Percentiles rank a stretch among this genome's conserved stretches.
These are phyloP conservation scores for Malus domestica DNA, from an alignment of 306 rosid genomes.

Conservation along the genomic window DNA sequence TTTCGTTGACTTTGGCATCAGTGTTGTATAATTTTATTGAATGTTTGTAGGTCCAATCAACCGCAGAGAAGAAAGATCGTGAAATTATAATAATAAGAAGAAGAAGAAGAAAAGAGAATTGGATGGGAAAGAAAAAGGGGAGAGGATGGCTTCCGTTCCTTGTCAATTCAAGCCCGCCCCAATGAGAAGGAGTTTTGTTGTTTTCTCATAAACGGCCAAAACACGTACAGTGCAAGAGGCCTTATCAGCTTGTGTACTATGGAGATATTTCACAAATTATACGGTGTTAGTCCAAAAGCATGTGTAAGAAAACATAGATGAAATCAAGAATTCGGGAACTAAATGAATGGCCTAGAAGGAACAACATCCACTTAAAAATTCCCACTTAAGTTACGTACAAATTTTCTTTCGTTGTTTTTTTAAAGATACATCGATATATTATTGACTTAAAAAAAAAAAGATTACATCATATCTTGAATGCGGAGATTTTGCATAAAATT, in stretches of 20 bases:
- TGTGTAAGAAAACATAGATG: conserved; percentile 2
- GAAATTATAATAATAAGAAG: neutral
- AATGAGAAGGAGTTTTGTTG: conserved; percentile 34
- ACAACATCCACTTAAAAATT: conserved; percentile 20
- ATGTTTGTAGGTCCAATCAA: neutral
- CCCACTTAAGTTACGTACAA: neutral
- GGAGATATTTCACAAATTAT: conserved; percentile 30
- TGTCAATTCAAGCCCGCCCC: conserved; percentile 19
- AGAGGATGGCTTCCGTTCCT: neutral
- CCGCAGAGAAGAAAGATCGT: neutral
- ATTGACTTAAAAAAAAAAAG: no score
- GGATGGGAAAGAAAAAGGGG: neutral
- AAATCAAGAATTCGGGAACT: conserved; percentile 10
- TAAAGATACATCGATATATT: no score
- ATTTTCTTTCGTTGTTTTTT: no score
- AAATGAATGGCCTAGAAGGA: conserved; percentile 49
- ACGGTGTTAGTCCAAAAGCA: neutral
- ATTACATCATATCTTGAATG: no score
- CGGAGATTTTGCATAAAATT: no score
- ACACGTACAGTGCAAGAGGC: conserved; percentile 29
- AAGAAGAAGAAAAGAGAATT: neutral
- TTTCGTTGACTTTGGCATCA: neutral
- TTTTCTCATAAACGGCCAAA: conserved; percentile 53
- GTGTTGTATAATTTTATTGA: neutral
- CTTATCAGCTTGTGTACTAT: conserved; percentile 36